These are phyloP conservation scores for Sugiyamaella mastotermitis DNA, from an alignment of 805 yeast species.

Conservation along the genomic window DNA sequence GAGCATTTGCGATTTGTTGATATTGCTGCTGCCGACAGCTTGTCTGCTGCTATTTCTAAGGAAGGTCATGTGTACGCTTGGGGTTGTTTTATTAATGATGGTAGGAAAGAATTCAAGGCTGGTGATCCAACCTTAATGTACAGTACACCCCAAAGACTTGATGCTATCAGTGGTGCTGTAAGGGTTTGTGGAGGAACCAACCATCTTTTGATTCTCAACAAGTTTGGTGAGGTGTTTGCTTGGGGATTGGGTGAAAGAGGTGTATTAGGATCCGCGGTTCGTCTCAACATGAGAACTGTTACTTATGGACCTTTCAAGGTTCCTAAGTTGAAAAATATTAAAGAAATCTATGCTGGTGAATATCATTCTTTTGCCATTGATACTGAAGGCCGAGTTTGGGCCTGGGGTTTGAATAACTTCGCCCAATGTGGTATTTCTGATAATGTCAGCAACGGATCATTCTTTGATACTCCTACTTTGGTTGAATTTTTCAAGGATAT, in stretches of 20 bases:
- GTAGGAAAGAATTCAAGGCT: conserved; percentile 75
- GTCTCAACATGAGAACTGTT: conserved; percentile 25
- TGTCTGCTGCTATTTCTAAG: conserved; percentile 72
- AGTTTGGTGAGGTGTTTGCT: conserved; percentile 80
- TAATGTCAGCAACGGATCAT: conserved; percentile 60
- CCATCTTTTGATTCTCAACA: conserved; percentile 78
- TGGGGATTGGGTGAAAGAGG: conserved; percentile 97
- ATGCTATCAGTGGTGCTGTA: conserved; percentile 58
- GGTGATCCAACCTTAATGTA: conserved; percentile 61
- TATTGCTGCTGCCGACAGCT: conserved; percentile 86
- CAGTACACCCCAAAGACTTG: conserved; percentile 57
- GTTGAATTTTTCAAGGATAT: conserved; percentile 59
- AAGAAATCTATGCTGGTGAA: conserved; percentile 85
- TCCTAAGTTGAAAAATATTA: conserved; percentile 76
- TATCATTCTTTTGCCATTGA: conserved; percentile 93
- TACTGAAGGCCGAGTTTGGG: conserved; percentile 57
- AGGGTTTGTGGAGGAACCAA: conserved; percentile 92
- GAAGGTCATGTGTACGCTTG: conserved; percentile 92
- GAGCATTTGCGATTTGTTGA: conserved; percentile 57
- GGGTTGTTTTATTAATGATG: conserved; percentile 91
- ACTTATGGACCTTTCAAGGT: conserved; percentile 63
- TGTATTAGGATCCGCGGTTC: conserved; percentile 82
- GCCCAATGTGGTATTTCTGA: conserved; percentile 91
- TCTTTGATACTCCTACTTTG: conserved; percentile 69
- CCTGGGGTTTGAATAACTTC: conserved; percentile 96